These are phyloP conservation scores for Chlorencoelia australis DNA, from an alignment of 2,329 filamentous ascomycete species.

Conservation along the genomic window DNA sequence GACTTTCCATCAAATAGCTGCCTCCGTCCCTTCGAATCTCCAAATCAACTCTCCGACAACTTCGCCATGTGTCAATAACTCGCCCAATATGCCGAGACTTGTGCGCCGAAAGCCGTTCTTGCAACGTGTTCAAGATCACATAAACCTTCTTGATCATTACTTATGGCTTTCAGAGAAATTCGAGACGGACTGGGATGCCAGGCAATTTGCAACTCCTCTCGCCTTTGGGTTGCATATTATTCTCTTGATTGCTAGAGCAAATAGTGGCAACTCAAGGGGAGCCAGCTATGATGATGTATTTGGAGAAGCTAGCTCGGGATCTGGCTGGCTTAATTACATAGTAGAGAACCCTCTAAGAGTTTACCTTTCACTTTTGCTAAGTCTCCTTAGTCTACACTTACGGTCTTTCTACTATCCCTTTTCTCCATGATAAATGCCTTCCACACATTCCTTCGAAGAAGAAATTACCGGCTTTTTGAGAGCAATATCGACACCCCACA, in stretches of 20 bases:
- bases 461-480: constrained; percentile 87
- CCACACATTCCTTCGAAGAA: constrained; percentile 71
- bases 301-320: constrained; percentile 51
- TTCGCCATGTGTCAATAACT: not conserved
- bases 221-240: constrained; percentile 68
- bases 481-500: constrained; percentile 66
- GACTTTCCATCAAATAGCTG: too few relatives aligned
- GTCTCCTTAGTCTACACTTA: constrained; percentile 56
- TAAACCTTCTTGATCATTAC: constrained; percentile 83
- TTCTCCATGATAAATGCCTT: constrained; percentile 67
- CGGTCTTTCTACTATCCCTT: constrained; percentile 58
- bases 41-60: not conserved
- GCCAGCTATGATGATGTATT: constrained; percentile 72
- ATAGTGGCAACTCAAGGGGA: constrained; percentile 40
- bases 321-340: constrained; percentile 54
- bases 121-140: constrained; percentile 69
- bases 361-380: too few relatives aligned
- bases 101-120: constrained; percentile 70
- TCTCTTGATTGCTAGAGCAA: constrained; percentile 76
- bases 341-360: too few relatives aligned
- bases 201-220: constrained; percentile 63
- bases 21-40: too few relatives aligned
- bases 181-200: constrained; percentile 86
- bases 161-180: constrained; percentile 90
- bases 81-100: constrained; percentile 56